phyloP scores from a whole-genome alignment of 129 eudicot genomes.

The Daucus carota region DNA sequence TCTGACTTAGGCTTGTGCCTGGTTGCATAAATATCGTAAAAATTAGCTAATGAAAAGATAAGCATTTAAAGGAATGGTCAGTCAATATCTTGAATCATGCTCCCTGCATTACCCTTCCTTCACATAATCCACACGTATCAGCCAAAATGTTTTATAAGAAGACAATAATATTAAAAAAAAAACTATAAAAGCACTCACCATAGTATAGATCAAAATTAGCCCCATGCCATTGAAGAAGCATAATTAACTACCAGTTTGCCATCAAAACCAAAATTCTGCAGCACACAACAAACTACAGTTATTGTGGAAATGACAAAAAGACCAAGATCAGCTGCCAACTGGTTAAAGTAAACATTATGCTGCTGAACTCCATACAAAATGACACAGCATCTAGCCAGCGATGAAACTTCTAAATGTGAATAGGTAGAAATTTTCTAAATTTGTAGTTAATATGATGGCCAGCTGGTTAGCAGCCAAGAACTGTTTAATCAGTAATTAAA shows the following conservation, averaged over 20 bases:
- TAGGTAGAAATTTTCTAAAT: too few species aligned
- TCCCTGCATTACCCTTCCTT: background rate
- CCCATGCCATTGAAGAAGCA: slow-evolving; percentile 99
- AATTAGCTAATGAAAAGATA: background rate
- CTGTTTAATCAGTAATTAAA: background rate
- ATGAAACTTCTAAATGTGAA: background rate
- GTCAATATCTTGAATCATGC: background rate
- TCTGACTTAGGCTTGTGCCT: background rate
- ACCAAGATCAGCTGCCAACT: background rate
- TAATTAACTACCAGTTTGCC: slow-evolving; percentile 94
- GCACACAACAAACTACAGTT: slow-evolving; percentile 10
- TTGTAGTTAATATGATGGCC: background rate
- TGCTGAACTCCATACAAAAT: background rate
- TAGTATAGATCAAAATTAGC: slow-evolving; percentile 29
- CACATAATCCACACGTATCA: background rate
- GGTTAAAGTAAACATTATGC: background rate
- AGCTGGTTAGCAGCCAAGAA: background rate
- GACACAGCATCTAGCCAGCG: background rate
- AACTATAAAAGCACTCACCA: slow-evolving; percentile 9
- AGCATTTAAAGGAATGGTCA: background rate
- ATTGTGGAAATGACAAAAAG: background rate
- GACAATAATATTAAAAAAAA: background rate
- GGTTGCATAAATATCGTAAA: background rate
- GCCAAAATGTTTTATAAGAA: background rate
- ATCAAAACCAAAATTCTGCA: slow-evolving; percentile 93